These are phyloP conservation scores for Debaryomyces castellii DNA, from an alignment of 805 yeast species.

Conservation along the genomic window DNA sequence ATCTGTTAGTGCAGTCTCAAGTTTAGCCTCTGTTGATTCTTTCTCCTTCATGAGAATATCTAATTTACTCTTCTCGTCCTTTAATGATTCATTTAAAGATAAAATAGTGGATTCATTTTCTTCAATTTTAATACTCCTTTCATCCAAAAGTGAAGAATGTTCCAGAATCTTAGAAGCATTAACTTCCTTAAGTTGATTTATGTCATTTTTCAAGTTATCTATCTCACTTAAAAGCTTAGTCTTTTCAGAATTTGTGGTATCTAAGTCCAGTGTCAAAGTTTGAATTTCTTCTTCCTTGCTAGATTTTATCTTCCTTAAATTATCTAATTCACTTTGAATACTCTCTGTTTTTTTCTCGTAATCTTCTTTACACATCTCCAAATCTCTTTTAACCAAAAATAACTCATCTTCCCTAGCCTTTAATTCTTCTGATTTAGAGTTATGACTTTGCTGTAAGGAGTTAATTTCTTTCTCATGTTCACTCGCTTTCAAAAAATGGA, in stretches of 20 bases:
- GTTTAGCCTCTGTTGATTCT: neutral
- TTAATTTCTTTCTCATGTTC: neutral
- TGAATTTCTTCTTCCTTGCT: neutral
- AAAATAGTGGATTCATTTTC: neutral
- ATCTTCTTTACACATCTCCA: neutral
- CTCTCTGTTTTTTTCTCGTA: neutral
- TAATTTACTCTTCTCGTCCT: conserved; percentile 1
- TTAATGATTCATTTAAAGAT: neutral
- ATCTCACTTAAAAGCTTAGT: neutral
- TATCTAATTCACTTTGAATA: neutral
- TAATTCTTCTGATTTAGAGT: neutral
- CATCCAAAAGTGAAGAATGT: neutral
- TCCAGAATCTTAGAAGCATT: neutral
- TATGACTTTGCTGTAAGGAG: neutral
- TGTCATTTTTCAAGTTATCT: conserved; percentile 1
- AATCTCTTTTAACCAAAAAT: neutral
- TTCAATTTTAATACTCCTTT: neutral
- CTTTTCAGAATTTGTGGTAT: neutral
- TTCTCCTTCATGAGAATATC: conserved; percentile 3
- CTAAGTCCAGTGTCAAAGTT: neutral
- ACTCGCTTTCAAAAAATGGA: neutral
- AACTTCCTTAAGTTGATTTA: conserved; percentile 4
- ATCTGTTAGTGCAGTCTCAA: conserved; percentile 2
- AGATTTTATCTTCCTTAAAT: neutral
- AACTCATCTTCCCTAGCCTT: neutral